These are phyloP conservation scores for Boletus tomentosulus DNA, from an alignment of 768 basidiomycete genomes.

Conservation along the genomic window DNA sequence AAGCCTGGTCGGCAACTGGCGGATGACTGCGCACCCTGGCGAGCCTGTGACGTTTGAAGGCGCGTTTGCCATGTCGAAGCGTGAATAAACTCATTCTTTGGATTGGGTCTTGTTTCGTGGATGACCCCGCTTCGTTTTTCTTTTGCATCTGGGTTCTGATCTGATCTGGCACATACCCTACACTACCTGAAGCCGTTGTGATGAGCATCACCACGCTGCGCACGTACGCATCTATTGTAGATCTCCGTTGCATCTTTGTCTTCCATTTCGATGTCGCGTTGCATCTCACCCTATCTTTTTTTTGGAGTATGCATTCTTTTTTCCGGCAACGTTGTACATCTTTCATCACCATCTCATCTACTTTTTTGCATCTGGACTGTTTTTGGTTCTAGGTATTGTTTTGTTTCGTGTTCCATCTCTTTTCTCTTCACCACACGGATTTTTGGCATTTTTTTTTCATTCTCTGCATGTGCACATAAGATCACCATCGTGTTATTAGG, in stretches of 20 bases:
- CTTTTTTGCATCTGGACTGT: neutral
- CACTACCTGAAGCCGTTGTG: neutral
- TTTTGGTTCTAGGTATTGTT: neutral
- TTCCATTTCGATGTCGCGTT: neutral
- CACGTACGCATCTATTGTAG: neutral
- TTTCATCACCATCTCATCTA: neutral
- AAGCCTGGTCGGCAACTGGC: conserved; percentile 73
- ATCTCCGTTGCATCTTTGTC: neutral
- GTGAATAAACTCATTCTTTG: conserved; percentile 24
- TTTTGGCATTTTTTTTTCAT: neutral
- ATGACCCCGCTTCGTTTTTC: neutral
- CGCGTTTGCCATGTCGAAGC: conserved; percentile 57
- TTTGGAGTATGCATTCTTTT: neutral
- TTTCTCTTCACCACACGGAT: neutral
- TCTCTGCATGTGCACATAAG: neutral
- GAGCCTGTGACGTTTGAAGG: conserved; percentile 51
- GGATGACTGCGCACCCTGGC: conserved; percentile 36
- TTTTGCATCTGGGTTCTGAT: neutral
- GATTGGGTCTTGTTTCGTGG: conserved; percentile 4
- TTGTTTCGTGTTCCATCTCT: neutral
- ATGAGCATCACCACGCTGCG: neutral
- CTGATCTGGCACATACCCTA: neutral
- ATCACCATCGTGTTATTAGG: neutral
- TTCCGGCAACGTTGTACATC: neutral
- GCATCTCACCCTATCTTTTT: neutral